Evolutionary conservation across 2,329 filamentous ascomycete species (phyloP), one percentile per base, ranked within the genome.

Genomic region (Emmonsiellopsis sp.): DNA sequence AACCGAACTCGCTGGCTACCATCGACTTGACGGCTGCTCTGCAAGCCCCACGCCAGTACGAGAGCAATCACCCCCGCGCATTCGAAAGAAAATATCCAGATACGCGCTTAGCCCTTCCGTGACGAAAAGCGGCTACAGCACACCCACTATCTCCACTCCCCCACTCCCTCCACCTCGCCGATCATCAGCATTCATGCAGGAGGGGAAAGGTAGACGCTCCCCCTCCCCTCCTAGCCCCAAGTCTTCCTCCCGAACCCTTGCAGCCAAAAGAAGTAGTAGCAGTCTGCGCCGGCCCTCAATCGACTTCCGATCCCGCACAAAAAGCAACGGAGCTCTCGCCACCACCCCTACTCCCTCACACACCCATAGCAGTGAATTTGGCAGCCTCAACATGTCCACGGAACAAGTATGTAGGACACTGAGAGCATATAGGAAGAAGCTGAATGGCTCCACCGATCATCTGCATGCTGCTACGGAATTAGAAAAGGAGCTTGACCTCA

Each of bases 1-100:
- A 61, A 85, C 86, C 0, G 92, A 97, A 63, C 74, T 97, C 41
- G 87, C 89, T 7, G 88, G 91, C 56, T 91, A 95, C 51, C 77
- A 80, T 57, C 73, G 76, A 51, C 72, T 75, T 15, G 73, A 75
- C n/a, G 69, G 67, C 20, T 70, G 75, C 4, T 61, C 68, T n/a
- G 65, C 67, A 13, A 73, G 70, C 4, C 68, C 72, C 11, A 71
- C 71, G 5, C 70, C 69, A 5, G 70, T 72, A 5, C 71, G 74
- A n/a, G 73, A 71, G 42, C 62, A 67, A 37, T 76, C 73, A 13
- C 73, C 80, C 1, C 76, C 76, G 5, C 74, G 77, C 45, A 59
- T 82, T n/a, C 76, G 75, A 30, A 80, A 76, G 59, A 79, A 79
- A 60, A 62, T 75, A 2, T 83, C 81, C 2, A 77, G 78, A 56